Percentiles rank a stretch among this genome's conserved stretches.
These are phyloP conservation scores for Seiridium cupressi DNA, from an alignment of 2,329 filamentous ascomycete species.

Conservation along the genomic window DNA sequence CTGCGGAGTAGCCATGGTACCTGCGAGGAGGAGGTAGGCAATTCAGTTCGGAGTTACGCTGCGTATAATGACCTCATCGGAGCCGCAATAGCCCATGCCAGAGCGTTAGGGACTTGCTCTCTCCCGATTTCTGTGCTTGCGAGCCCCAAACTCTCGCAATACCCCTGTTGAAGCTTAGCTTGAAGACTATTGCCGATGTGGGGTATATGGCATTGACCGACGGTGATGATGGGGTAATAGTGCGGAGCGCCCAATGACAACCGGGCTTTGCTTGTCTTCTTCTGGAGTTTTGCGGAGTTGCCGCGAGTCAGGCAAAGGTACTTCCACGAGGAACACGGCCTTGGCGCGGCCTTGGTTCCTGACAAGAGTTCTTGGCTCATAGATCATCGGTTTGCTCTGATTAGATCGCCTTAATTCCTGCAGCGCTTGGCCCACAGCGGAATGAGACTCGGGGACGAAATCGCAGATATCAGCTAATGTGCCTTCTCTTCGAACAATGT, in stretches of 20 bases:
- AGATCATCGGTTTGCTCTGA: neutral
- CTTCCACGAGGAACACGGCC: neutral
- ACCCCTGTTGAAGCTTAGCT: neutral
- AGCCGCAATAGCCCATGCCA: neutral
- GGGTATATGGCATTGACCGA: neutral
- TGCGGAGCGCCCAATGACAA: neutral
- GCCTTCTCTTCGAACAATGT: no score
- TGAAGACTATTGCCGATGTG: neutral
- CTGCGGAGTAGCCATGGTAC: neutral
- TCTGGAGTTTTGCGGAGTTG: neutral
- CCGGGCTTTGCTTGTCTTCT: conserved; percentile 1
- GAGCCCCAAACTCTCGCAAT: no score
- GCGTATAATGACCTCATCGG: neutral
- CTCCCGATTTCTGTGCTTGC: no score
- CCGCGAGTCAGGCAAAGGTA: neutral
- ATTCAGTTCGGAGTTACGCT: neutral
- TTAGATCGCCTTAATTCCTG: neutral
- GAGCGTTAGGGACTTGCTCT: no score
- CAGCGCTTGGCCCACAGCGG: neutral
- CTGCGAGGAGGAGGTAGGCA: neutral
- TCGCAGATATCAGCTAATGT: neutral
- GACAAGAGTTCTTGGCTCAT: neutral
- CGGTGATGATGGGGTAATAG: neutral
- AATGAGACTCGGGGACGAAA: neutral
- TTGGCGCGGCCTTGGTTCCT: neutral